phyloP scores from a whole-genome alignment of 192 early-diverging fungal genomes.

The Entomortierella lignicola region DNA sequence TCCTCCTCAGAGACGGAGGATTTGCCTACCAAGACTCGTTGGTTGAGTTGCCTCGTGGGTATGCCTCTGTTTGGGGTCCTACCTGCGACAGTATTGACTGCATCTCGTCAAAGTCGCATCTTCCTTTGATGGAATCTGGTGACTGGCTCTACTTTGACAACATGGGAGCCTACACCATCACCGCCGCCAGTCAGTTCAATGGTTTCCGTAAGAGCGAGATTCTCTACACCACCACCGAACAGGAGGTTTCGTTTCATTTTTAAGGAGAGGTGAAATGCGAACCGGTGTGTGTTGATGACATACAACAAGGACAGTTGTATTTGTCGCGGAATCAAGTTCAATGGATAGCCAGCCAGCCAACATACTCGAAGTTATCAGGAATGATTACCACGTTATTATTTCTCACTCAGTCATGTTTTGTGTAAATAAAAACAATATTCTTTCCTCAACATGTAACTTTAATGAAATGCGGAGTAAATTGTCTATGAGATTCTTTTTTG shows the following conservation, averaged over 20 bases:
- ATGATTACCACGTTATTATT: too few relatives aligned
- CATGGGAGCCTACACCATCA: constrained; percentile 98
- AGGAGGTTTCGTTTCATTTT: constrained; percentile 45
- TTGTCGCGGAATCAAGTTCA: not conserved
- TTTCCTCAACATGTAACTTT: not conserved
- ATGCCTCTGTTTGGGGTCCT: constrained; percentile 94
- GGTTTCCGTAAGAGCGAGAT: constrained; percentile 88
- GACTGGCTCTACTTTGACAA: constrained; percentile 96
- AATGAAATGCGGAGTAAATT: too few relatives aligned
- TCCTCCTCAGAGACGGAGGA: constrained; percentile 63
- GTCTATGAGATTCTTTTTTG: not conserved
- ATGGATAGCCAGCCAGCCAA: constrained; percentile 1
- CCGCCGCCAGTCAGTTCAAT: constrained; percentile 89
- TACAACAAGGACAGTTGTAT: constrained; percentile 51
- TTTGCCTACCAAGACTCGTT: constrained; percentile 37
- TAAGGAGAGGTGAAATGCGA: constrained; percentile 13
- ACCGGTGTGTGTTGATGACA: constrained; percentile 9
- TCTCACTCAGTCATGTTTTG: not conserved
- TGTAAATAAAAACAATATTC: not conserved
- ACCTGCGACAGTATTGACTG: constrained; percentile 99
- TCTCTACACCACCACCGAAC: constrained; percentile 86
- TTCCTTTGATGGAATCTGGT: constrained; percentile 91
- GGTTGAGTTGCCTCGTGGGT: constrained; percentile 55
- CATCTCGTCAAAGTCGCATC: constrained; percentile 69
- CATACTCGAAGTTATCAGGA: not conserved